Conservation (phyloP, 1,139 yeast species). For the Lodderomyces oxycetoniae region DNA sequence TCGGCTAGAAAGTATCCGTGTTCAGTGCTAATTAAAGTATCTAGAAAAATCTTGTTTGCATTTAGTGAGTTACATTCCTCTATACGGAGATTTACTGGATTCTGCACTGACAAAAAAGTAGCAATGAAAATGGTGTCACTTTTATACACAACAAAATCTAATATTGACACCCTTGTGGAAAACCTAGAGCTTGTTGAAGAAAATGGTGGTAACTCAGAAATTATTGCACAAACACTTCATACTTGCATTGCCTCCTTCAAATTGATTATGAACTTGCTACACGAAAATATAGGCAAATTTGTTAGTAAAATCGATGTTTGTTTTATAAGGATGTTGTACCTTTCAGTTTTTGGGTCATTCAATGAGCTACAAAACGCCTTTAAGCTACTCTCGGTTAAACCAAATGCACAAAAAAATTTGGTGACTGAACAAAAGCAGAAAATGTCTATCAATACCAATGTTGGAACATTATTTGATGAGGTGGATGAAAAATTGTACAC, state of each 20-base stretch:
- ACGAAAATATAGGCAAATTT: slow-evolving; percentile 44
- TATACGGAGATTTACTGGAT: slow-evolving; percentile 59
- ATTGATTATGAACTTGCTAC: slow-evolving; percentile 45
- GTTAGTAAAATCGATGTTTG: slow-evolving; percentile 60
- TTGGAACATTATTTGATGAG: slow-evolving; percentile 33
- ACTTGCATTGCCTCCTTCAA: slow-evolving; percentile 45
- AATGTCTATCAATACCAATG: slow-evolving; percentile 18
- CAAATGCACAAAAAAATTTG: slow-evolving; percentile 12
- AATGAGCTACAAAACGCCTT: slow-evolving; percentile 75
- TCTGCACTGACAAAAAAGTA: slow-evolving; percentile 61
- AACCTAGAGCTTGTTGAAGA: slow-evolving; percentile 55
- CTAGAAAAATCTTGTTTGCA: slow-evolving; percentile 54
- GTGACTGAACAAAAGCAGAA: slow-evolving; percentile 25
- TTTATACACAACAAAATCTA: slow-evolving; percentile 52
- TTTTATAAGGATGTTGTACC: slow-evolving; percentile 66
- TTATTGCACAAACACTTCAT: slow-evolving; percentile 28
- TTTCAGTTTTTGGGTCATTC: slow-evolving; percentile 68
- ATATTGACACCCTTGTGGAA: slow-evolving; percentile 57
- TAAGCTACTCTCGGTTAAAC: slow-evolving; percentile 43
- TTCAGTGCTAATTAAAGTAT: slow-evolving; percentile 40
- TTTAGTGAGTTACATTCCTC: slow-evolving; percentile 70
- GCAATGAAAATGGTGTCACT: slow-evolving; percentile 55
- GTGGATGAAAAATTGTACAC: slow-evolving; percentile 74
- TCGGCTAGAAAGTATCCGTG: slow-evolving; percentile 17
- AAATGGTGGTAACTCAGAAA: slow-evolving; percentile 27